Conservation (phyloP, 257 asterid species). For the Scutellaria barbata region DNA sequence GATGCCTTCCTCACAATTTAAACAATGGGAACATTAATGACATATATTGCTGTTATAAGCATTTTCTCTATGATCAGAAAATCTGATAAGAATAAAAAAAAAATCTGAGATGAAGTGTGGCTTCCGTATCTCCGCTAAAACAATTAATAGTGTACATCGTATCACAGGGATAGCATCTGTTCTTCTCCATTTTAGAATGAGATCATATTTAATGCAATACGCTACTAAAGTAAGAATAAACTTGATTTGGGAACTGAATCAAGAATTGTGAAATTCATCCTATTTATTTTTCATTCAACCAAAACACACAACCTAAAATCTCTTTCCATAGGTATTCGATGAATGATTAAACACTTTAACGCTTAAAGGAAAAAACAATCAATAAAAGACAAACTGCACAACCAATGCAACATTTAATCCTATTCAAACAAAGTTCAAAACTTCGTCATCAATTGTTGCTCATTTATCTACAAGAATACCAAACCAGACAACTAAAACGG, state of each 20-base stretch:
- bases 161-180: background rate
- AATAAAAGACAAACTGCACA: conserved; percentile 11
- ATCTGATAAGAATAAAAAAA: too few relatives aligned
- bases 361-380: background rate
- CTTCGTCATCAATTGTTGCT: background rate
- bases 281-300: background rate
- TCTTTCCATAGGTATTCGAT: background rate
- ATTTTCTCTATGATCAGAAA: too few relatives aligned
- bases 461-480: conserved; percentile 3
- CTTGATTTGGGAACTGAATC: conserved; percentile 12
- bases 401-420: background rate
- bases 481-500: conserved; percentile 14
- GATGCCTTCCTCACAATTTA: conserved; percentile 4
- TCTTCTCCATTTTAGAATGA: conserved; percentile 4
- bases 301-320: background rate
- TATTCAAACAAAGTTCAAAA: background rate
- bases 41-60: conserved; percentile 7
- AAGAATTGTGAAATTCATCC: background rate
- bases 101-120: too few relatives aligned
- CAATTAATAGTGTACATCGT: background rate
- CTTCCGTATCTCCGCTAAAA: background rate
- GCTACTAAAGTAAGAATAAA: background rate
- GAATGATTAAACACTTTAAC: conserved; percentile 20
- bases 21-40: background rate
- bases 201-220: background rate